A percentile compares a stretch with the other conserved stretches of the same genome.
phyloP scores from a whole-genome alignment of 257 asterid genomes.

The Solanum verrucosum region DNA sequence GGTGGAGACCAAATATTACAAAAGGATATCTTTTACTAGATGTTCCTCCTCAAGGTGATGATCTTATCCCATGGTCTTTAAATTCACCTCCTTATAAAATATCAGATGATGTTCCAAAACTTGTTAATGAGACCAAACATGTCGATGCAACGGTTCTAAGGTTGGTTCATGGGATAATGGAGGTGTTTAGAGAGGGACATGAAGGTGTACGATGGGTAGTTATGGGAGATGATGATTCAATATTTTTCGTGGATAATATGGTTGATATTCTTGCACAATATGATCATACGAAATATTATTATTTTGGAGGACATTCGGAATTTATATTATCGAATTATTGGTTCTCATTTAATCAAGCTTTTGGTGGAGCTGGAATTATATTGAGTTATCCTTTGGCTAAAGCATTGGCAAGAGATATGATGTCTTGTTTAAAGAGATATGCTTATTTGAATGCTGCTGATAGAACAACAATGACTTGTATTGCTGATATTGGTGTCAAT shows the following conservation, averaged over 20 bases:
- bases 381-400: slow-evolving; percentile 34
- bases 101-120: slow-evolving; percentile 12
- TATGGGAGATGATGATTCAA: slow-evolving; percentile 42
- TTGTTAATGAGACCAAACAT: slow-evolving; percentile 12
- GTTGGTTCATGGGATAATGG: slow-evolving; percentile 22
- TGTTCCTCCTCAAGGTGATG: neutral
- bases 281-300: slow-evolving; percentile 25
- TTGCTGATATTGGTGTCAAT: slow-evolving; percentile 38
- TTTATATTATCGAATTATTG: slow-evolving; percentile 18
- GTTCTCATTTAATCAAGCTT: slow-evolving; percentile 35
- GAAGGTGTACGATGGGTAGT: slow-evolving; percentile 33
- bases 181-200: slow-evolving; percentile 11
- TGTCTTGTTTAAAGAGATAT: slow-evolving; percentile 28
- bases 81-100: slow-evolving; percentile 20
- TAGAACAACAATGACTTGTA: slow-evolving; percentile 28
- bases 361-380: slow-evolving; percentile 41
- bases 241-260: slow-evolving; percentile 31
- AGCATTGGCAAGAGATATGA: slow-evolving; percentile 28
- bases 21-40: slow-evolving; percentile 34
- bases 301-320: slow-evolving; percentile 41
- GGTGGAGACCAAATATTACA: slow-evolving; percentile 46
- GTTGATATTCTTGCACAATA: slow-evolving; percentile 27
- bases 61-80: slow-evolving; percentile 24
- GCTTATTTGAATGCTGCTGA: slow-evolving; percentile 26
- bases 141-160: slow-evolving; percentile 20